A percentile compares a stretch with the other conserved stretches of the same genome.
Evolutionary conservation across 2,329 filamentous ascomycete genomes (phyloP).

Genomic region (Fusarium penzigii): DNA sequence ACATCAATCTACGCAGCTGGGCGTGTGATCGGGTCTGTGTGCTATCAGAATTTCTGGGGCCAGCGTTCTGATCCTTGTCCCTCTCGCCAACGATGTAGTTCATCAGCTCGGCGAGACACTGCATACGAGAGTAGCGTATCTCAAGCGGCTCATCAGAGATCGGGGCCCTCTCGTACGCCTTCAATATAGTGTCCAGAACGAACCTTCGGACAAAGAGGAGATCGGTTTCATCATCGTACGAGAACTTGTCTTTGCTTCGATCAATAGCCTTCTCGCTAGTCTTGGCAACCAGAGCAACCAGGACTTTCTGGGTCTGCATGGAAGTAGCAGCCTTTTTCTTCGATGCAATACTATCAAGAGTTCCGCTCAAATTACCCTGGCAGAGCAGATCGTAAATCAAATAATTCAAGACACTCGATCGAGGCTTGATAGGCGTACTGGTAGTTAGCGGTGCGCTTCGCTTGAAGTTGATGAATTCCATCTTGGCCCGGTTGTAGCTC

Average conservation of each 20-base stretch:
- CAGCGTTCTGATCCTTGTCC: constrained; percentile 59
- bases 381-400: constrained; percentile 77
- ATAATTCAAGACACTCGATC: constrained; percentile 91
- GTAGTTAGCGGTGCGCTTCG: constrained; percentile 82
- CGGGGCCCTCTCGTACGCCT: constrained; percentile 87
- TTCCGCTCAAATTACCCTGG: constrained; percentile 61
- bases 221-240: constrained; percentile 76
- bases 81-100: constrained; percentile 86
- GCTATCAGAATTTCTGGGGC: constrained; percentile 41
- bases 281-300: constrained; percentile 85
- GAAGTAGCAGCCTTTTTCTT: constrained; percentile 89
- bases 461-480: constrained; percentile 99
- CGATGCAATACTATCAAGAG: constrained; percentile 71
- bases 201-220: constrained; percentile 92
- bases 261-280: constrained; percentile 75
- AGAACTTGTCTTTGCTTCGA: constrained; percentile 57
- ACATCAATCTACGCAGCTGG: constrained; percentile 93
- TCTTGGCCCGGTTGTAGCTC: constrained; percentile 91
- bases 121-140: constrained; percentile 81
- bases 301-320: constrained; percentile 78
- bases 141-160: constrained; percentile 79
- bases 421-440: constrained; percentile 88
- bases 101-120: constrained; percentile 89
- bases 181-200: constrained; percentile 88
- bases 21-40: constrained; percentile 63